Evolutionary conservation across 2,329 filamentous ascomycete genomes (phyloP), one percentile per base, ranked within the genome.

Genomic region (Furcasterigmium sp.): DNA sequence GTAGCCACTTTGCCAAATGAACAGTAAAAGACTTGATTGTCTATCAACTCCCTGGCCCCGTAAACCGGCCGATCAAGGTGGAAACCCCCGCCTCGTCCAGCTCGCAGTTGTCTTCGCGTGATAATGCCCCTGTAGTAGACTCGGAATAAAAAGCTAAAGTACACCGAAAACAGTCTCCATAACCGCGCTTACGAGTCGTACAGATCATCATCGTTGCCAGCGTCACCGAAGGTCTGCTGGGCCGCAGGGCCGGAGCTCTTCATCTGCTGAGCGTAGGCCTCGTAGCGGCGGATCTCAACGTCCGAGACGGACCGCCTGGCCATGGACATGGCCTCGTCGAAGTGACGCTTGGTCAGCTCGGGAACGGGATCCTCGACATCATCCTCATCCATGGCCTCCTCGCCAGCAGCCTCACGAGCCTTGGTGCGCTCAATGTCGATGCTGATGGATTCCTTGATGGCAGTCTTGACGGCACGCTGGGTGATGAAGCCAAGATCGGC

Each of bases 401-500:
- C 86, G 47, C 87, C 88, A 54, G 84, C 77, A 50, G 86, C 91
- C 72, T 95, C 91, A 45, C 87, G 89, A 58, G 85, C 85, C 81
- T 95, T 95, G 61, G 78, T 76, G 55, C 88, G 87, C 70, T 95
- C 87, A 56, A 98, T 97, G 49, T 97, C 91, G 37, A 78, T 63
- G 15, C 82, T 75, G 57, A 98, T 98, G 23, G 91, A 84, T 74
- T 98, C 85, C 80, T 98, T 98, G 75, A 98, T 98, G 56, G 93
- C 93, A 60, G 97, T 84, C 83, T 98, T 98, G 76, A 95, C 93
- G 42, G 93, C 93, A 66, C 93, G 90, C 75, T 98, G 93, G 19
- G 93, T 96, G 63, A 98, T 91, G 75, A 97, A 98, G 51, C 93
- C 93, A 65, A 98, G 80, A 86, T 98, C 93, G 61, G 93, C 93